A percentile compares a stretch with the other conserved stretches of the same genome.
Evolutionary conservation across 2,329 filamentous ascomycete genomes (phyloP).

Genomic region (Alternaria metachromatica): DNA sequence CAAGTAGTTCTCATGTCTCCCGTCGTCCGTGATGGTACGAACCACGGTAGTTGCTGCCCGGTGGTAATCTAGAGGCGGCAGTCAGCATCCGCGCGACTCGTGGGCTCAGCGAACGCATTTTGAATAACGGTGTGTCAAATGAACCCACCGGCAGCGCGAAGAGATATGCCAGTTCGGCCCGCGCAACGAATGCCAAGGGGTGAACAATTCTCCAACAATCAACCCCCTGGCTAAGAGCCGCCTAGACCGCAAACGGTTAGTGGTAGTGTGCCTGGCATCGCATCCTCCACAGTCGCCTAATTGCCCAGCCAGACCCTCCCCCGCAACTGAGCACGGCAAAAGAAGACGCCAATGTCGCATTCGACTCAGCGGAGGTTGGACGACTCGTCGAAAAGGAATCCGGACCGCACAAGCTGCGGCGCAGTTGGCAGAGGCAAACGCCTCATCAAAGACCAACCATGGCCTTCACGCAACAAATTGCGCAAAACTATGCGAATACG

Average conservation of each 20-base stretch:
- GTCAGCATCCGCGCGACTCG: background rate
- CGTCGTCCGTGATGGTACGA: conserved; percentile 2
- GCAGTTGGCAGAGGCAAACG: conserved; percentile 1
- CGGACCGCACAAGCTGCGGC: conserved; percentile 13
- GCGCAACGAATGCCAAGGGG: conserved; percentile 1
- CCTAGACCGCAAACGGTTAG: conserved; percentile 9
- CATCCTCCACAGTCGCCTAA: conserved; percentile 31
- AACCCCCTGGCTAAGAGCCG: background rate
- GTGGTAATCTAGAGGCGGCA: background rate
- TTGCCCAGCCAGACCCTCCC: conserved; percentile 12
- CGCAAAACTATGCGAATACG: conserved; percentile 14
- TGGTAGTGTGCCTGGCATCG: conserved; percentile 9
- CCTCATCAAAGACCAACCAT: conserved; percentile 9
- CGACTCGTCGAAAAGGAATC: conserved; percentile 4
- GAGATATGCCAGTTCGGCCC: conserved; percentile 3
- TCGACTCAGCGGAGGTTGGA: background rate
- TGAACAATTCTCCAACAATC: conserved; percentile 14
- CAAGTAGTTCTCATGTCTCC: conserved; percentile 5
- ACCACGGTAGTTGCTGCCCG: background rate
- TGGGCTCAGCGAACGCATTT: background rate
- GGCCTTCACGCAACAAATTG: conserved; percentile 7
- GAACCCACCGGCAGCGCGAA: background rate
- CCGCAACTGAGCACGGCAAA: conserved; percentile 18
- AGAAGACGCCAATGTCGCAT: conserved; percentile 5
- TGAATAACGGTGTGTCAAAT: background rate